Percentiles rank a stretch among this genome's conserved stretches.
Conservation (phyloP, 2,329 filamentous ascomycete genomes). For the Chrysoporthe deuterocubensis region DNA sequence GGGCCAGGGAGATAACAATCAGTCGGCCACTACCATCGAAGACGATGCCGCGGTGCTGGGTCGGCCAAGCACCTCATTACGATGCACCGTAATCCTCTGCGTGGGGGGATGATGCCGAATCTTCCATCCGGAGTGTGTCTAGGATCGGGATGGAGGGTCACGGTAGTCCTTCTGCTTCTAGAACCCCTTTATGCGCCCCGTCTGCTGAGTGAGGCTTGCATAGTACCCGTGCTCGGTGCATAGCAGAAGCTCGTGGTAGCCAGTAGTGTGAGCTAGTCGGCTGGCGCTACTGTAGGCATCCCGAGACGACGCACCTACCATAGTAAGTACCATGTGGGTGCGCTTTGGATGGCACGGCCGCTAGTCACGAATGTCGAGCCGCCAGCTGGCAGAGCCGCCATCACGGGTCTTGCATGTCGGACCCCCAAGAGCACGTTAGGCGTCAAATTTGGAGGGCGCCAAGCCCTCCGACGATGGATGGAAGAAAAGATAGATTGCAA, state of each 20-base stretch:
- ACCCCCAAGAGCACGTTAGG: background rate
- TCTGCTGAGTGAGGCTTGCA: background rate
- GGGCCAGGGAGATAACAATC: background rate
- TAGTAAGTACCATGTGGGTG: too few species aligned
- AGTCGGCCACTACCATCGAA: background rate
- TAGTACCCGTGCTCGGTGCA: background rate
- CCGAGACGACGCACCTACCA: background rate
- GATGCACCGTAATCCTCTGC: background rate
- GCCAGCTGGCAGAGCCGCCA: slow-evolving; percentile 6
- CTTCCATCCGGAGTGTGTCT: background rate
- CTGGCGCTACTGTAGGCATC: background rate
- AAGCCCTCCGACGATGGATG: background rate
- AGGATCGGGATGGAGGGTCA: background rate
- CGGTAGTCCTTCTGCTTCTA: background rate
- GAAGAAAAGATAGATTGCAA: background rate
- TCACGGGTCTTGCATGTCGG: background rate
- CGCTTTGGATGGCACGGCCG: background rate
- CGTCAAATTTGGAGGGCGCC: background rate
- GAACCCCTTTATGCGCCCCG: background rate
- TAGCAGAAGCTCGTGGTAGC: too few species aligned
- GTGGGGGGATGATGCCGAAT: background rate
- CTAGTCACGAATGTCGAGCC: slow-evolving; percentile 12
- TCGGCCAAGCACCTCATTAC: slow-evolving; percentile 6
- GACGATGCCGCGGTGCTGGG: background rate
- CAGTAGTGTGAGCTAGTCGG: too few species aligned